Evolutionary conservation across 768 basidiomycete species (phyloP), one percentile per base, ranked within the genome.

Genomic region (Lentinula aciculospora): DNA sequence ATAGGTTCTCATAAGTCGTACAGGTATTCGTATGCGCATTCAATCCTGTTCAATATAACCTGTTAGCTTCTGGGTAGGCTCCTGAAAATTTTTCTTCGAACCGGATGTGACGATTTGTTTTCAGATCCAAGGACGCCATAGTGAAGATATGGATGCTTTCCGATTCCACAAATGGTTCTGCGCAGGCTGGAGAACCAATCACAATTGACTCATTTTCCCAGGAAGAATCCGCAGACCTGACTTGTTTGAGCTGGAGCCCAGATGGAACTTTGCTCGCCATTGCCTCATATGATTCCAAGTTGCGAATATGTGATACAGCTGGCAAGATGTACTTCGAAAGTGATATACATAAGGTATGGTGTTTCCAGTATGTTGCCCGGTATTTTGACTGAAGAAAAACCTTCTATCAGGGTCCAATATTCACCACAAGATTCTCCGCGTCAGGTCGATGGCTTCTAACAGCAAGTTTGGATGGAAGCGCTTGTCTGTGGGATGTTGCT

Each of bases 11-110:
- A 54, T 25, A 56, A 27, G 28, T 21, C 46, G 29, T 39, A 19
- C 57, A 92, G 89, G 88, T 93, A 6, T 93, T 92, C 56, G 84
- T 89, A 5, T 89, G 88, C 56, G 81, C 86, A 3, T 93, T 88
- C 77, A 92, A 89, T 69, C 89, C 91, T 12, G 74, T 71, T 36
- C 73, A 78, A 32, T 74, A 73, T 29, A 75, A 80, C 37, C 64
- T 84, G n/a, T 70, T 93, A 17, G 88, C 88, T 21, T 84, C 89
- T 28, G 91, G 91, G 89, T 90, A 69, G 60, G 82, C 64, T 39
- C 58, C 9, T 21, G n/a, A 53, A 45, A 40, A 31, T n/a, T 49
- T 58, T 12, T 47, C 19, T 48, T 56, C 45, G 34, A 34, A 51
- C 45, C 49, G 53, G 56, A 56, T 56, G 45, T 60, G 56, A 49